Conservation (phyloP, 2,329 filamentous ascomycete species). For the Colletotrichum camelliae region DNA sequence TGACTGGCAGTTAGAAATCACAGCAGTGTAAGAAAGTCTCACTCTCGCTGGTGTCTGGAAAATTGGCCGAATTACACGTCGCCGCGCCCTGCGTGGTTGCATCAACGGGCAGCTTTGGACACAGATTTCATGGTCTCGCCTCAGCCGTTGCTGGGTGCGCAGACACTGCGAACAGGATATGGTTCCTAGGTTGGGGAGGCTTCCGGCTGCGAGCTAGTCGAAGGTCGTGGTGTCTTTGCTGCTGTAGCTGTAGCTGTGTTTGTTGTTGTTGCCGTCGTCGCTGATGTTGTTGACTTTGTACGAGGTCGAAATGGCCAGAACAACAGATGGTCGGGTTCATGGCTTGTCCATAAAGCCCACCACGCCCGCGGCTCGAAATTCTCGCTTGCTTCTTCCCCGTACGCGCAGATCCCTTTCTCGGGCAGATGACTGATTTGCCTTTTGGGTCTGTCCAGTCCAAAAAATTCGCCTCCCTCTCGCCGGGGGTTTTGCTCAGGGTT, state of each 20-base stretch:
- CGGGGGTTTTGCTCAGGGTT: neutral
- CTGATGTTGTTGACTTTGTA: neutral
- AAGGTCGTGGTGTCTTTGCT: neutral
- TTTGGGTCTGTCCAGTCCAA: neutral
- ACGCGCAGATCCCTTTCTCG: neutral
- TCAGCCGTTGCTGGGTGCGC: neutral
- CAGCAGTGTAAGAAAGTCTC: neutral
- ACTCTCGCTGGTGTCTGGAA: neutral
- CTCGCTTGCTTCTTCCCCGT: neutral
- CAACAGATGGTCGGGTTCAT: constrained; percentile 2
- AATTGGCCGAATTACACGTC: neutral
- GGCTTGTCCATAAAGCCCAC: neutral
- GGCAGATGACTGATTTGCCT: neutral
- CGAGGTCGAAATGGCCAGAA: constrained; percentile 30
- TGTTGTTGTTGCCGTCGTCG: constrained; percentile 16
- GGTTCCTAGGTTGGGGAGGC: neutral
- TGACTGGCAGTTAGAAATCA: neutral
- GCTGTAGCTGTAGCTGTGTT: neutral
- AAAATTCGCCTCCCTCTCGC: neutral
- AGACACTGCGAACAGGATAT: neutral
- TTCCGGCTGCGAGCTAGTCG: neutral
- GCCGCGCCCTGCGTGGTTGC: neutral
- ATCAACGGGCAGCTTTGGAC: constrained; percentile 1
- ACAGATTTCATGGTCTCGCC: neutral
- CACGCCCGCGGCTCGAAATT: neutral